Percentiles rank a stretch among this genome's conserved stretches.
phyloP scores from a whole-genome alignment of 192 early-diverging fungal species.

The Coemansia sp. region DNA sequence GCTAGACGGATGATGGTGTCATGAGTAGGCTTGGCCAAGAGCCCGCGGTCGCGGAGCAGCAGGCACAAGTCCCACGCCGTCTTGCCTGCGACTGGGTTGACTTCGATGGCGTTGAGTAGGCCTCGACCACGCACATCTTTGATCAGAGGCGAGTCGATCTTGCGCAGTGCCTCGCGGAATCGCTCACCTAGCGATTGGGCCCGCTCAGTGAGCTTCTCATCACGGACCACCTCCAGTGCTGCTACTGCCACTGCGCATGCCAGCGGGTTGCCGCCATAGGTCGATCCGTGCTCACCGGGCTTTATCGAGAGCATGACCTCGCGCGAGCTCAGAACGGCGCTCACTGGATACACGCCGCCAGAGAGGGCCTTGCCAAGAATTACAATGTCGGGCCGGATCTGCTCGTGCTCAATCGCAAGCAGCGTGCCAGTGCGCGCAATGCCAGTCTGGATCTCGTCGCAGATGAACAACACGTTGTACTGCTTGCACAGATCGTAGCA shows the following conservation, averaged over 20 bases:
- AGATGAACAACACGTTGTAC: slow-evolving; percentile 97
- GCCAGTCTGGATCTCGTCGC: slow-evolving; percentile 99
- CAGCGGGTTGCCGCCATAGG: slow-evolving; percentile 97
- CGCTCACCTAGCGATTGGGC: slow-evolving; percentile 76
- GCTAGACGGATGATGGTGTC: slow-evolving; percentile 97
- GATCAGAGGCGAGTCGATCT: slow-evolving; percentile 80
- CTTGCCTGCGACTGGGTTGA: slow-evolving; percentile 83
- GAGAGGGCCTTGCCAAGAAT: slow-evolving; percentile 98
- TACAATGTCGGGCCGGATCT: slow-evolving; percentile 90
- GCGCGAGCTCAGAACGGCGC: slow-evolving; percentile 85
- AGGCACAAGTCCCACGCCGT: slow-evolving; percentile 98
- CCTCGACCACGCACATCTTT: slow-evolving; percentile 87
- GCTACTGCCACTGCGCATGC: slow-evolving; percentile 94
- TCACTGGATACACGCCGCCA: slow-evolving; percentile 96
- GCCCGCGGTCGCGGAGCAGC: slow-evolving; percentile 86
- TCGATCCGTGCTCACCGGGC: slow-evolving; percentile 96
- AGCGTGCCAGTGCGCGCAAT: slow-evolving; percentile 93
- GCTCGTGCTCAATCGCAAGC: slow-evolving; percentile 93
- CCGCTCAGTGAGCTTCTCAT: slow-evolving; percentile 87
- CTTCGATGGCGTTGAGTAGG: slow-evolving; percentile 94
- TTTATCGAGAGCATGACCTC: slow-evolving; percentile 82
- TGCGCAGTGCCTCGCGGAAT: slow-evolving; percentile 78
- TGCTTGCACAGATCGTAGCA: slow-evolving; percentile 93
- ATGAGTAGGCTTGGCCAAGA: slow-evolving; percentile 98
- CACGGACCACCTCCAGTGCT: slow-evolving; percentile 92